A percentile compares a stretch with the other conserved stretches of the same genome.
phyloP scores from a whole-genome alignment of 495 filamentous ascomycete species.

The Schizothecium vesticola region DNA sequence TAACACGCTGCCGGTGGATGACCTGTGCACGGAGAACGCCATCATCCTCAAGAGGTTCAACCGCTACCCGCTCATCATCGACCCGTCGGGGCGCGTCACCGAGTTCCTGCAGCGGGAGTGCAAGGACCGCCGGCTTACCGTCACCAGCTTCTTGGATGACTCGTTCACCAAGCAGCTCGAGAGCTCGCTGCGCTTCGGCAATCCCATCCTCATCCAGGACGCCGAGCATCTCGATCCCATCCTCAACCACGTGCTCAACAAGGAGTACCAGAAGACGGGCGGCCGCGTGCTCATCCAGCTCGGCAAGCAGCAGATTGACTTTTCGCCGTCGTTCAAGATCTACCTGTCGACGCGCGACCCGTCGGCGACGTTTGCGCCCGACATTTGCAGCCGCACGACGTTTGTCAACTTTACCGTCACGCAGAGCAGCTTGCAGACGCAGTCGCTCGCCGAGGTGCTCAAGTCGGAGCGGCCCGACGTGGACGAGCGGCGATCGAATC shows the following conservation, averaged over 20 bases:
- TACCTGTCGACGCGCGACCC: slow-evolving; percentile 95
- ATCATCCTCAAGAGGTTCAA: slow-evolving; percentile 97
- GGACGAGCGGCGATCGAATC: slow-evolving; percentile 90
- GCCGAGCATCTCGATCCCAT: slow-evolving; percentile 95
- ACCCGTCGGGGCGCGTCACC: slow-evolving; percentile 87
- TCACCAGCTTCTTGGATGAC: slow-evolving; percentile 96
- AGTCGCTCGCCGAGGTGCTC: slow-evolving; percentile 92
- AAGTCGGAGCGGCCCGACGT: slow-evolving; percentile 97
- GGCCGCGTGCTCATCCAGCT: slow-evolving; percentile 97
- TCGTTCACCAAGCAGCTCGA: slow-evolving; percentile 97
- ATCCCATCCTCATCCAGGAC: slow-evolving; percentile 97
- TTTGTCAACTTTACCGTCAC: slow-evolving; percentile 99
- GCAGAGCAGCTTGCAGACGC: slow-evolving; percentile 95
- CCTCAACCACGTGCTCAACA: slow-evolving; percentile 97
- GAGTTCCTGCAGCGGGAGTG: slow-evolving; percentile 93
- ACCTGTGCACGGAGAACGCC: slow-evolving; percentile 97
- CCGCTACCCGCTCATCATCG: slow-evolving; percentile 95
- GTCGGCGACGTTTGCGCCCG: slow-evolving; percentile 92
- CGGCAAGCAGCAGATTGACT: slow-evolving; percentile 98
- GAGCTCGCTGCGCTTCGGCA: slow-evolving; percentile 93
- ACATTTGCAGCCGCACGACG: slow-evolving; percentile 95
- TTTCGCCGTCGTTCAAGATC: slow-evolving; percentile 93
- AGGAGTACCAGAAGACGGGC: slow-evolving; percentile 99
- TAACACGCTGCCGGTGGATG: slow-evolving; percentile 93
- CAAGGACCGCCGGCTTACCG: slow-evolving; percentile 87